These are phyloP conservation scores for Ulota crispa DNA, from an alignment of 225 moss, liverwort and hornwort species.

Conservation along the genomic window DNA sequence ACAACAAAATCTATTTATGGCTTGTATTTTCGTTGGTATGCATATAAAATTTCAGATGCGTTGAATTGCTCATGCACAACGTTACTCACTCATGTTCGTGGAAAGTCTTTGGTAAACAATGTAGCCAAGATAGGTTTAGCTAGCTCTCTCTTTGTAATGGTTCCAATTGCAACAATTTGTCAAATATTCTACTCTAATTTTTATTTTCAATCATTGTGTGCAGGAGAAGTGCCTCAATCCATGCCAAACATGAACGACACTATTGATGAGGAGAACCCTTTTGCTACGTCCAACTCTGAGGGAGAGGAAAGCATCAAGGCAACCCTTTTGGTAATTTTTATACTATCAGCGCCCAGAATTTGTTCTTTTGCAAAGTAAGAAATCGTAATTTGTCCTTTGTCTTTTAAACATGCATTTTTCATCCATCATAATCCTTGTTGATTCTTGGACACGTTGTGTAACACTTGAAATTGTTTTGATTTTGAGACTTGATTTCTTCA, in stretches of 20 bases:
- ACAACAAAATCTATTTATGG: neutral
- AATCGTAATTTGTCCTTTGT: too few relatives aligned
- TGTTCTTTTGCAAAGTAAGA: too few relatives aligned
- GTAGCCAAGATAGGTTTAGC: too few relatives aligned
- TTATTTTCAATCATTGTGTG: neutral
- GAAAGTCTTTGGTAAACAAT: too few relatives aligned
- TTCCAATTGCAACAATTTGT: too few relatives aligned
- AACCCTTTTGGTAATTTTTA: constrained; percentile 61
- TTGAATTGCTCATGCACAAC: neutral
- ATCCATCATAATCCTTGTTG: too few relatives aligned
- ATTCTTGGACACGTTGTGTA: too few relatives aligned
- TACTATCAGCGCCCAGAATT: too few relatives aligned
- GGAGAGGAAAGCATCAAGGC: constrained; percentile 67
- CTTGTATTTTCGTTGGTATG: neutral
- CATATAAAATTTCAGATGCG: neutral
- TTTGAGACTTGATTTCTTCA: too few relatives aligned
- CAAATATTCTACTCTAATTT: neutral
- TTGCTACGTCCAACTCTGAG: constrained; percentile 27
- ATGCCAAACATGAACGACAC: constrained; percentile 55
- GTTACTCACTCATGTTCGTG: neutral
- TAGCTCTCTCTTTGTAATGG: too few relatives aligned
- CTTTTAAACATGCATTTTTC: too few relatives aligned
- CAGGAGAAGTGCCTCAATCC: constrained; percentile 55
- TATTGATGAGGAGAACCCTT: constrained; percentile 43
- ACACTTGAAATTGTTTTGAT: too few relatives aligned